A percentile compares a stretch with the other conserved stretches of the same genome.
These are phyloP conservation scores for Posidonia oceanica DNA, from an alignment of 116 monocot genomes.

Conservation along the genomic window DNA sequence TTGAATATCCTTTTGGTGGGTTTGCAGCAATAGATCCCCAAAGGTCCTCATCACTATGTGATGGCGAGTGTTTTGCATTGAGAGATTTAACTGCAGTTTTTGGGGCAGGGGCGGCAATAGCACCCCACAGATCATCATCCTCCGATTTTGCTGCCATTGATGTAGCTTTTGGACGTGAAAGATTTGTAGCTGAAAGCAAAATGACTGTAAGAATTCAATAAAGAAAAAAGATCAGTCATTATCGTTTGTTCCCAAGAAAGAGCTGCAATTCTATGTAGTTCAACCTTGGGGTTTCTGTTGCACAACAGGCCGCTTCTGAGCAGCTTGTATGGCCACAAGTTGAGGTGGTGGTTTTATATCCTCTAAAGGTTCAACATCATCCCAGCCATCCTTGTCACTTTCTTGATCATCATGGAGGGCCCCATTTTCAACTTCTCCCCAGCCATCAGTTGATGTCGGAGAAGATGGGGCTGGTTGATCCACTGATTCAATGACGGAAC, in stretches of 20 bases:
- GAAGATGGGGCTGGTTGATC: conserved; percentile 72
- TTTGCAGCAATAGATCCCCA: conserved; percentile 90
- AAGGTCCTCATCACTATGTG: conserved; percentile 47
- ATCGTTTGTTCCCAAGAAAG: no score
- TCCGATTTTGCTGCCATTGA: conserved; percentile 21
- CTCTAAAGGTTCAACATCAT: conserved; percentile 83
- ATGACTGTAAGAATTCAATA: not conserved
- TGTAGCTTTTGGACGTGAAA: conserved; percentile 15
- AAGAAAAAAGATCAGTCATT: no score
- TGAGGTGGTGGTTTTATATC: conserved; percentile 48
- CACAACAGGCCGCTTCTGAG: conserved; percentile 64
- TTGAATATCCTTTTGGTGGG: conserved; percentile 43
- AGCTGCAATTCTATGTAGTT: not conserved
- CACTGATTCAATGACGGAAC: conserved; percentile 21
- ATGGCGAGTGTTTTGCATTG: conserved; percentile 19
- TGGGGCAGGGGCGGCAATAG: conserved; percentile 35
- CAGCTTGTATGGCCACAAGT: conserved; percentile 67
- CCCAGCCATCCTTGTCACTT: conserved; percentile 92
- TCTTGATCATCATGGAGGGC: conserved; percentile 41
- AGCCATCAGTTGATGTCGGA: conserved; percentile 75
- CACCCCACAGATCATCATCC: conserved; percentile 72
- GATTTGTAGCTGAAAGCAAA: conserved; percentile 24
- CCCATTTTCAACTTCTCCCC: conserved; percentile 81
- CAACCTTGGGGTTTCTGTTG: conserved; percentile 49
- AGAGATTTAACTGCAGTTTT: conserved; percentile 16